A percentile compares a stretch with the other conserved stretches of the same genome.
phyloP scores from a whole-genome alignment of 1,284 basidiomycete species.

The Sphaerobolus stellatus region DNA sequence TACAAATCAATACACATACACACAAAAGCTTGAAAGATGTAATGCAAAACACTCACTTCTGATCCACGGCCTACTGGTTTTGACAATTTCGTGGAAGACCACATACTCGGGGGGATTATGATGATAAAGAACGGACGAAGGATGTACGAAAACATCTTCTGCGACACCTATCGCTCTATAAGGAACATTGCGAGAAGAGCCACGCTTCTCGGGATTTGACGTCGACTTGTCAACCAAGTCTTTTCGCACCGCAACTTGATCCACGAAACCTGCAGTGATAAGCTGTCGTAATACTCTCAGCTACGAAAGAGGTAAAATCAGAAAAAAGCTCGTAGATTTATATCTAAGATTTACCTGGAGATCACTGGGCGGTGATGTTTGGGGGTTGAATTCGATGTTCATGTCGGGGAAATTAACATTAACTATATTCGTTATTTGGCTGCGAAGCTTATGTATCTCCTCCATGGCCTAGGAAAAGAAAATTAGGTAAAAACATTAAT shows the following conservation, averaged over 20 bases:
- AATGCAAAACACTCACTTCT: slow-evolving; percentile 56
- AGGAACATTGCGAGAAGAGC: slow-evolving; percentile 76
- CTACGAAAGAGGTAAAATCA: slow-evolving; percentile 40
- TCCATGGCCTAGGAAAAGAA: slow-evolving; percentile 80
- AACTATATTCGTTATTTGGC: slow-evolving; percentile 85
- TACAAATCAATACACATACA: slow-evolving; percentile 7
- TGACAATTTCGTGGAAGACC: slow-evolving; percentile 80
- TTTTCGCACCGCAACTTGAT: slow-evolving; percentile 92
- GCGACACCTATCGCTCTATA: slow-evolving; percentile 82
- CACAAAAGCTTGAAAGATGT: slow-evolving; percentile 12
- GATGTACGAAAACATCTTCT: slow-evolving; percentile 93
- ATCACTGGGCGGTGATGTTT: too few species aligned
- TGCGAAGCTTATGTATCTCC: slow-evolving; percentile 96
- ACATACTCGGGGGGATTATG: slow-evolving; percentile 82
- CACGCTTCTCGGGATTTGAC: slow-evolving; percentile 65
- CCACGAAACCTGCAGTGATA: slow-evolving; percentile 88
- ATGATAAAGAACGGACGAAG: slow-evolving; percentile 77
- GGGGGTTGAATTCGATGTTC: slow-evolving; percentile 68
- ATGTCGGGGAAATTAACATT: slow-evolving; percentile 64
- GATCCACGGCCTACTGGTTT: slow-evolving; percentile 74
- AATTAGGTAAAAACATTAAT: neutral
- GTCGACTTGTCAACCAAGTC: slow-evolving; percentile 68
- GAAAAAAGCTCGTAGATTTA: neutral
- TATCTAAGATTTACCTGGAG: slow-evolving; percentile 59
- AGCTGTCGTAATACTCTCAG: slow-evolving; percentile 91